A percentile compares a stretch with the other conserved stretches of the same genome.
Evolutionary conservation across 139 green algal genomes (phyloP).

Genomic region (Mychonastes homosphaera): DNA sequence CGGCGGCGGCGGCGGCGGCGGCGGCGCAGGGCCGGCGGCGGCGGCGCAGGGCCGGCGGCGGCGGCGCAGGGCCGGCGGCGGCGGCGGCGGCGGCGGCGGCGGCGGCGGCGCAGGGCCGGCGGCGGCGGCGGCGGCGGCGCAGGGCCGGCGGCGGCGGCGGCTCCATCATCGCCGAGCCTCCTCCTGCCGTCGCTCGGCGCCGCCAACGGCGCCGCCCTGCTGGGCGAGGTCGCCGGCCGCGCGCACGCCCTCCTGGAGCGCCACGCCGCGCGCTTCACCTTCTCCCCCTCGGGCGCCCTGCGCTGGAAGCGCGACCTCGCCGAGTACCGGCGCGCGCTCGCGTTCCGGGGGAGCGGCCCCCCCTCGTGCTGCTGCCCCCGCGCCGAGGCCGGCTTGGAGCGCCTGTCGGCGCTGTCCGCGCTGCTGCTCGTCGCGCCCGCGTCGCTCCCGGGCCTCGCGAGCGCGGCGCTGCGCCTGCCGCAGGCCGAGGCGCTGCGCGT

Average conservation of each 20-base stretch:
- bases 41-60: too few species aligned
- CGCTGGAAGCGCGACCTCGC: conserved; percentile 56
- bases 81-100: too few species aligned
- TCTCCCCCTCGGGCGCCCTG: conserved; percentile 50
- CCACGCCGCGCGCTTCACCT: conserved; percentile 50
- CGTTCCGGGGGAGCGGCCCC: conserved; percentile 5
- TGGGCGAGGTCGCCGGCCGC: conserved; percentile 21
- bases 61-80: too few species aligned
- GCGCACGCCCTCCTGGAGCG: conserved; percentile 22
- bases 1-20: conserved; percentile 1
- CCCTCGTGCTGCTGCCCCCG: background rate
- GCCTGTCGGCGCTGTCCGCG: conserved; percentile 40
- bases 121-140: background rate
- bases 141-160: background rate
- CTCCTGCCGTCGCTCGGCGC: too few species aligned
- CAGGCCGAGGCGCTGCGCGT: conserved; percentile 39
- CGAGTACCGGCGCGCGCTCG: conserved; percentile 40
- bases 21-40: too few species aligned
- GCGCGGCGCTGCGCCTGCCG: conserved; percentile 43
- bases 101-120: background rate
- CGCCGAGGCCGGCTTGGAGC: conserved; percentile 5
- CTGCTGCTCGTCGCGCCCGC: conserved; percentile 69
- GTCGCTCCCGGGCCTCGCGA: conserved; percentile 57
- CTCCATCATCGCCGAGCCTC: background rate
- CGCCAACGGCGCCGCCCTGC: background rate